Conservation (phyloP, 2,329 filamentous ascomycete species). For the Parafenestella ontariensis region DNA sequence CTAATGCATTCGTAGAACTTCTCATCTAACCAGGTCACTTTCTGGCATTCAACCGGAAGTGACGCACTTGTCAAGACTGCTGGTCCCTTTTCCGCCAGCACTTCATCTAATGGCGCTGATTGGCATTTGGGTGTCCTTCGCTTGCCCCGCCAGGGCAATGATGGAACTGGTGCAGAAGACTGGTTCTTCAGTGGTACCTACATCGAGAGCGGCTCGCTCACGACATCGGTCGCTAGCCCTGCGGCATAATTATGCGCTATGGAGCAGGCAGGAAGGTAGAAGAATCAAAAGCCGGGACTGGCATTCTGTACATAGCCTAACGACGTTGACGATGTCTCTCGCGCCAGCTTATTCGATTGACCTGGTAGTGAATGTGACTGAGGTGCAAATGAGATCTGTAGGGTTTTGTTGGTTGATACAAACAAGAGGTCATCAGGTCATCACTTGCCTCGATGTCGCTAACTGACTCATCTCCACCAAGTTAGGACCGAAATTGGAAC, state of each 20-base stretch:
- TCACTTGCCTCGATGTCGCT: too few relatives aligned
- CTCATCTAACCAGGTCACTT: conserved; percentile 64
- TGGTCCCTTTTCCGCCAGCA: conserved; percentile 65
- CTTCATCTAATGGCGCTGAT: conserved; percentile 72
- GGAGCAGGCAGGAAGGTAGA: neutral
- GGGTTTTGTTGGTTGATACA: too few relatives aligned
- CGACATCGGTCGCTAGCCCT: conserved; percentile 42
- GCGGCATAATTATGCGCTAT: neutral
- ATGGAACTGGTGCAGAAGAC: conserved; percentile 64
- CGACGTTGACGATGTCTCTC: neutral
- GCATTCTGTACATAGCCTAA: neutral
- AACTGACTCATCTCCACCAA: too few relatives aligned
- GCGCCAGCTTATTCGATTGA: too few relatives aligned
- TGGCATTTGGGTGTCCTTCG: conserved; percentile 77
- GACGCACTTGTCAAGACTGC: conserved; percentile 65
- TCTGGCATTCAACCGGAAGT: conserved; percentile 73
- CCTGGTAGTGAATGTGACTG: too few relatives aligned
- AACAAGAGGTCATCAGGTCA: too few relatives aligned
- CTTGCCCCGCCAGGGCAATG: conserved; percentile 64
- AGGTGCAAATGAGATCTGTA: too few relatives aligned
- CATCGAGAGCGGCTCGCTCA: conserved; percentile 64
- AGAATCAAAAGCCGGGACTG: neutral
- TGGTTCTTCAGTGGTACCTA: conserved; percentile 77
- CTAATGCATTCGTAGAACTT: conserved; percentile 60
- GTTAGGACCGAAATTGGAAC: too few relatives aligned